Base-by-base conservation (phyloP, 2,329 filamentous ascomycete genomes). In the Anisogramma anomala region DNA sequence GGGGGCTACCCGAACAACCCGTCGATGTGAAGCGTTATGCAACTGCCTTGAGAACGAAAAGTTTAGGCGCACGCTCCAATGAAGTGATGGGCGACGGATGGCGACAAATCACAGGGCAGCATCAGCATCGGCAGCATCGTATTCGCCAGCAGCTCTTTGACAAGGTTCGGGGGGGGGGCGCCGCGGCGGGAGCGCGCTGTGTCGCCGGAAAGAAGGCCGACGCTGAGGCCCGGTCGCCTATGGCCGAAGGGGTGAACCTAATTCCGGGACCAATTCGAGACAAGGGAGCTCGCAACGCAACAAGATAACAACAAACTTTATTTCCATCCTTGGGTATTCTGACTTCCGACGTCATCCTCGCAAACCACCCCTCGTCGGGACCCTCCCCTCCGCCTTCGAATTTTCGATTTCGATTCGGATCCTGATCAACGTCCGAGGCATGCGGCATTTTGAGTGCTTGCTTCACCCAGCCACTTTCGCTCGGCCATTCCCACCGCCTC, bases 1-100 rank as follows among this genome's bases (percentile, higher is more conserved):
- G 38, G 32, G 14, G 22, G 30, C 41, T 62, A 61, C 39, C 58
- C 56, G 17, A 47, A 53, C 25, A 53, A 53, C 17, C 54, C 50
- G 37, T 51, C 50, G 17, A 28, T 48, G 33, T 49, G 39, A 48
- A 26, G 38, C n/a, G n/a, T n/a, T n/a, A n/a, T n/a, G n/a, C n/a
- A n/a, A n/a, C n/a, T n/a, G n/a, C n/a, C n/a, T n/a, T n/a, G n/a
- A n/a, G n/a, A n/a, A n/a, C n/a, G n/a, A n/a, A n/a, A n/a, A n/a
- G n/a, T n/a, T n/a, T n/a, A n/a, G n/a, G n/a, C n/a, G n/a, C n/a
- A n/a, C n/a, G n/a, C n/a, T n/a, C n/a, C n/a, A n/a, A n/a, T n/a
- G n/a, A n/a, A n/a, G n/a, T n/a, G n/a, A n/a, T n/a, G n/a, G n/a
- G n/a, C n/a, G n/a, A n/a, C n/a, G n/a, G n/a, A n/a, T n/a, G n/a